These are phyloP conservation scores for Diaporthe aspalathi DNA, from an alignment of 2,329 filamentous ascomycete species.

Conservation along the genomic window DNA sequence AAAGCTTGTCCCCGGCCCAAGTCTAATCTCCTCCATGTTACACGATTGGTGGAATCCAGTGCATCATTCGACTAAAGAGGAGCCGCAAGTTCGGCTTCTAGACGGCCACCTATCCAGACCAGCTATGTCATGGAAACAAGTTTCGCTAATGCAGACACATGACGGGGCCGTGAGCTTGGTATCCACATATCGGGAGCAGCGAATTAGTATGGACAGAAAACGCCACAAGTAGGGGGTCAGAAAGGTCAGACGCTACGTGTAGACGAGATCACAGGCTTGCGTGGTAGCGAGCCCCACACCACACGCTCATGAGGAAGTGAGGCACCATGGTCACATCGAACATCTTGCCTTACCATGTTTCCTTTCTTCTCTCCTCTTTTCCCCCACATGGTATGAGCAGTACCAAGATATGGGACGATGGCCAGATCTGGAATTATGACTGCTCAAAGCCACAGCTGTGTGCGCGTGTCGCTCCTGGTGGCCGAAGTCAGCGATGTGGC, in stretches of 20 bases:
- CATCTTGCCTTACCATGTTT: not conserved
- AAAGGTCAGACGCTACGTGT: not conserved
- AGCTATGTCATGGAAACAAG: not conserved
- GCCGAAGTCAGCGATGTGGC: not conserved
- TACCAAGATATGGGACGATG: not conserved
- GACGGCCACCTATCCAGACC: conserved; percentile 11
- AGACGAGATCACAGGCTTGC: not conserved
- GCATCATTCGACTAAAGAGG: conserved; percentile 15
- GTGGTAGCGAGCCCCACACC: not conserved
- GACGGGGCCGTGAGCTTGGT: not conserved
- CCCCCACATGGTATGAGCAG: not conserved
- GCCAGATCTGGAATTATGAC: not conserved
- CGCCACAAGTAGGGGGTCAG: not conserved
- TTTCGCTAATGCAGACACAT: conserved; percentile 18
- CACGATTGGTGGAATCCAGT: conserved; percentile 14
- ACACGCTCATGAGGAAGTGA: not conserved
- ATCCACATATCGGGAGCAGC: not conserved
- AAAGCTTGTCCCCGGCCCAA: conserved; percentile 21
- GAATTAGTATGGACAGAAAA: not conserved
- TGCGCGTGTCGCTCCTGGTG: too few relatives aligned
- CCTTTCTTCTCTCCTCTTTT: not conserved
- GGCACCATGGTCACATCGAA: not conserved
- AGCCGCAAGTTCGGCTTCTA: conserved; percentile 1
- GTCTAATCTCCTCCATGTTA: conserved; percentile 21
- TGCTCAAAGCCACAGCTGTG: not conserved